phyloP scores from a whole-genome alignment of 2,329 filamentous ascomycete species.

The Microdochium bolleyi region DNA sequence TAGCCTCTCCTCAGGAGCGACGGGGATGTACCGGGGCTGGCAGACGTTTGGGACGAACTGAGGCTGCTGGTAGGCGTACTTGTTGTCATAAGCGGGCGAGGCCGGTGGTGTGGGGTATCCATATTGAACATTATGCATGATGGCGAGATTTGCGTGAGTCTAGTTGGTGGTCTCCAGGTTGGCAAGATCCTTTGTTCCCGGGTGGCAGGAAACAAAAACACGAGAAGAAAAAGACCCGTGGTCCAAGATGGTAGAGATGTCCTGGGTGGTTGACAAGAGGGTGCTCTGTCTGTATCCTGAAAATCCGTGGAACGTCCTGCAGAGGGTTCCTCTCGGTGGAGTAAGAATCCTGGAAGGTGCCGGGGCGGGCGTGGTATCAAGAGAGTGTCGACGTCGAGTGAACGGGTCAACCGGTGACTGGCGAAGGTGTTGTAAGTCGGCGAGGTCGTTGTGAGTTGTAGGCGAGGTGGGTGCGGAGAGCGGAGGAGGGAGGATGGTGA shows the following conservation, averaged over 20 bases:
- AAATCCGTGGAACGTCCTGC: background rate
- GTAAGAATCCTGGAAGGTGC: slow-evolving; percentile 13
- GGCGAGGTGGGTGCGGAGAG: background rate
- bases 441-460: slow-evolving; percentile 5
- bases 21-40: slow-evolving; percentile 42
- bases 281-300: background rate
- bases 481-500: background rate
- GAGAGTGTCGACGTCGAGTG: slow-evolving; percentile 36
- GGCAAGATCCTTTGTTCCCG: background rate
- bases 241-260: background rate
- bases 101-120: slow-evolving; percentile 52
- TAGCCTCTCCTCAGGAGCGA: slow-evolving; percentile 75
- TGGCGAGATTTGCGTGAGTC: slow-evolving; percentile 21
- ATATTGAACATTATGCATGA: slow-evolving; percentile 52
- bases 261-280: background rate
- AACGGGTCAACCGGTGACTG: slow-evolving; percentile 35
- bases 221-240: slow-evolving; percentile 7
- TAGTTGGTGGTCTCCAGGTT: slow-evolving; percentile 7
- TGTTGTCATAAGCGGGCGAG: slow-evolving; percentile 46
- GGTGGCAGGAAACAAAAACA: background rate
- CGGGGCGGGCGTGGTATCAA: slow-evolving; percentile 7
- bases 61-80: slow-evolving; percentile 31
- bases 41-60: slow-evolving; percentile 27
- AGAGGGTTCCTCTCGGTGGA: slow-evolving; percentile 8
- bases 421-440: slow-evolving; percentile 8